Evolutionary conservation across 2,329 filamentous ascomycete genomes (phyloP).

Genomic region (Fusarium marasasianum): DNA sequence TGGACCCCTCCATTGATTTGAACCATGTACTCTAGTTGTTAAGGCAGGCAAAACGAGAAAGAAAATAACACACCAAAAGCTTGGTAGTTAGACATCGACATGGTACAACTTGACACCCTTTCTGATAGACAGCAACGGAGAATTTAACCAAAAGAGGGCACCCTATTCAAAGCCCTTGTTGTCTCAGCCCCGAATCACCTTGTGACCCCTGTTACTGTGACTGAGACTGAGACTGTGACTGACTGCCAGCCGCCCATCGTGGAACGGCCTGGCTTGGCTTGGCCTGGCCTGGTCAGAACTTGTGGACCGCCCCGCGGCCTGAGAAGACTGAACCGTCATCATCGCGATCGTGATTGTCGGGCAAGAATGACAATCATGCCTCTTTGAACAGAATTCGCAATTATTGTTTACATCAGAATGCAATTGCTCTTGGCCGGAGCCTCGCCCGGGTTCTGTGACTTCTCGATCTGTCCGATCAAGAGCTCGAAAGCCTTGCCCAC

Average conservation of each 20-base stretch:
- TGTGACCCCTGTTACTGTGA: conserved; percentile 17
- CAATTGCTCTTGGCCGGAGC: conserved; percentile 85
- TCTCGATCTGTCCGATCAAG: conserved; percentile 94
- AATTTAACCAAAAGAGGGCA: conserved; percentile 30
- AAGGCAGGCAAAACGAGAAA: conserved; percentile 23
- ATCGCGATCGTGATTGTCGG: conserved; percentile 17
- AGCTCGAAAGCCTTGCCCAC: conserved; percentile 92
- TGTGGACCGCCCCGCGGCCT: conserved; percentile 32
- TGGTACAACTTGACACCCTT: conserved; percentile 13
- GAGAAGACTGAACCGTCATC: background rate
- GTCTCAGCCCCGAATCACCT: conserved; percentile 18
- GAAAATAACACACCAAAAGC: background rate
- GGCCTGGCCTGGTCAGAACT: conserved; percentile 4
- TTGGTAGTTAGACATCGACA: background rate
- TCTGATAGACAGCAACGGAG: conserved; percentile 13
- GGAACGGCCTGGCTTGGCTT: background rate
- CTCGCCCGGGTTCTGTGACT: conserved; percentile 89
- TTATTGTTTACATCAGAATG: conserved; percentile 74
- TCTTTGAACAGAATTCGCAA: background rate
- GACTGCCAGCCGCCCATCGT: conserved; percentile 20
- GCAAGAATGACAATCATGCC: background rate
- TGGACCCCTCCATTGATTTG: conserved; percentile 20
- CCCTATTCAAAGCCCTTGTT: conserved; percentile 25
- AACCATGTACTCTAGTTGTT: conserved; percentile 35
- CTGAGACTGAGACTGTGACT: background rate